Evolutionary conservation across 371 early-diverging fungal species (phyloP), one percentile per base, ranked within the genome.

Genomic region (Actinomortierella wolfii): DNA sequence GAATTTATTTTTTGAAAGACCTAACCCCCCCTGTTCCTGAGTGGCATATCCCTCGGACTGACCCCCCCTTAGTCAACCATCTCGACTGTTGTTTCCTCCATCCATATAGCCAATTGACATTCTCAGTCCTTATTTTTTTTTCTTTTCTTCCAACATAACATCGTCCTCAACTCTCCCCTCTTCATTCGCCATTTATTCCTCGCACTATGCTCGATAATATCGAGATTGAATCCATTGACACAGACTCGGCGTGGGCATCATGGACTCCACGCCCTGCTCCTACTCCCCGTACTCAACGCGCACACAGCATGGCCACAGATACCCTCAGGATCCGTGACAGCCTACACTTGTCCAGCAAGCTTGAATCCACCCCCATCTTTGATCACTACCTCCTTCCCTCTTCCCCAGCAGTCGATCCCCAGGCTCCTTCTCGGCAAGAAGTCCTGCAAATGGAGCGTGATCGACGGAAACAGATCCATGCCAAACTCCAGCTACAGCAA

Each of bases 261-360:
- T 34, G 47, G 17, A 50, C 21, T 20, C 53, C 48, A 11, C 34
- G 66, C 24, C 45, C 61, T 11, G 25, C 65, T 5, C 59, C 73
- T 18, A 29, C 54, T 29, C 50, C 53, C 44, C 67, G 73, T 49
- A 51, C 63, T 23, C 62, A 61, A 17, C 61, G 73, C 8, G 66
- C 67, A 28, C 63, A 42, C 25, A 73, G 73, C 45, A 49, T 73
- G 53, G 52, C 67, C 23, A 18, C 67, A 43, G 67, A 73, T 23
- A 45, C 63, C 8, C 41, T 53, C 24, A 21, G 25, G 13, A 14
- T 20, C 21, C 52, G 62, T 17, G 62, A 62, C 49, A 4, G 24
- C 21, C 28, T 61, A 49, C 17, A 54, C n/a, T 39, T 59, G 25
- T 54, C 61, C 4, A 34, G 54, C 14, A 61, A 64, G n/a, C 60